These are phyloP conservation scores for Clonostachys byssicola DNA, from an alignment of 2,329 filamentous ascomycete species.

Conservation along the genomic window DNA sequence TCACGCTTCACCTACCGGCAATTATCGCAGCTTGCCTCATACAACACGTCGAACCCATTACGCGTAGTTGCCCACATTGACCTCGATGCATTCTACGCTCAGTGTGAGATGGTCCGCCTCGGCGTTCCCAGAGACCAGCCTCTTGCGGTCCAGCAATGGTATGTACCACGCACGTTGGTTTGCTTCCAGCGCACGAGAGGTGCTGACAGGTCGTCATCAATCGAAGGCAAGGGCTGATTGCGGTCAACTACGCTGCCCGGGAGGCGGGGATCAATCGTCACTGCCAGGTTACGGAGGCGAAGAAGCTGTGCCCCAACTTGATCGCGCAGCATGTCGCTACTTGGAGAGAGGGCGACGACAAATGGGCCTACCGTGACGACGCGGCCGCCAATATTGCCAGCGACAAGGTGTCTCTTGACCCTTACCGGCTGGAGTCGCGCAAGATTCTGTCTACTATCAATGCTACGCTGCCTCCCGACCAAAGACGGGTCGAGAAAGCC, in stretches of 20 bases:
- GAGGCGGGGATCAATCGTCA: conserved; percentile 75
- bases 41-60: conserved; percentile 69
- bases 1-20: conserved; percentile 86
- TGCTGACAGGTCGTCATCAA: not conserved
- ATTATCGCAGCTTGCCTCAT: conserved; percentile 69
- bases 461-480: conserved; percentile 58
- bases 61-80: conserved; percentile 89
- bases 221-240: conserved; percentile 80
- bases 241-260: conserved; percentile 91
- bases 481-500: conserved; percentile 84
- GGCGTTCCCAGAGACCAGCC: conserved; percentile 71
- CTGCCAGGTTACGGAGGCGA: conserved; percentile 75
- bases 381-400: conserved; percentile 74
- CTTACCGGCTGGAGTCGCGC: conserved; percentile 81
- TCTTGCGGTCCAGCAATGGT: conserved; percentile 92
- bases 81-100: conserved; percentile 95
- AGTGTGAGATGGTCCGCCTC: conserved; percentile 90
- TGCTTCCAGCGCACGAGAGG: not conserved
- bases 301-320: conserved; percentile 79
- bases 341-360: conserved; percentile 86
- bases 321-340: conserved; percentile 91
- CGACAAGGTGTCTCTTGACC: conserved; percentile 92
- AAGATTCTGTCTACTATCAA: conserved; percentile 79
- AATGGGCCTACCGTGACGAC: conserved; percentile 87
- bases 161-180: conserved; percentile 11